A percentile compares a stretch with the other conserved stretches of the same genome.
phyloP scores from a whole-genome alignment of 1,284 basidiomycete species.

The Malassezia yamatoensis region DNA sequence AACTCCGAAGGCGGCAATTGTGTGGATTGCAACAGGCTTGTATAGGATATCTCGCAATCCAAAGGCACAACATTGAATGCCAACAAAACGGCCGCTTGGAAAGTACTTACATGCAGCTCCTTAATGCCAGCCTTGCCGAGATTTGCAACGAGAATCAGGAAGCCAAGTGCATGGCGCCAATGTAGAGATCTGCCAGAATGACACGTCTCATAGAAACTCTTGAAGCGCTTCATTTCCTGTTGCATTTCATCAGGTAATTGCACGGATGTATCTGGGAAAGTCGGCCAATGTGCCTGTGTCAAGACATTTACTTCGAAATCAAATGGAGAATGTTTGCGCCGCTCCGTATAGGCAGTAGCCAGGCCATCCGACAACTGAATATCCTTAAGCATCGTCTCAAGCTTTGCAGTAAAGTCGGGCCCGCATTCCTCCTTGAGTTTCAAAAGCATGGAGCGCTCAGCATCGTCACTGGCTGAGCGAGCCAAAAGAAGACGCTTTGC shows the following conservation, averaged over 20 bases:
- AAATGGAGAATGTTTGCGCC: conserved; percentile 21
- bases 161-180: conserved; percentile 46
- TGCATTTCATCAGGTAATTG: conserved; percentile 18
- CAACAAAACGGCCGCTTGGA: conserved; percentile 76
- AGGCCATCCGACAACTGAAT: conserved; percentile 63
- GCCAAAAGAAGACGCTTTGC: conserved; percentile 78
- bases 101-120: conserved; percentile 80
- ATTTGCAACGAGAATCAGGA: conserved; percentile 27
- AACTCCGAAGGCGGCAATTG: conserved; percentile 60
- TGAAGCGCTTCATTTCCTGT: conserved; percentile 22
- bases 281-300: conserved; percentile 56
- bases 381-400: conserved; percentile 83
- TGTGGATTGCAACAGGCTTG: conserved; percentile 61
- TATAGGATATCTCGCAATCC: conserved; percentile 56
- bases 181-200: conserved; percentile 38
- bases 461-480: conserved; percentile 78
- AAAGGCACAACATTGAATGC: conserved; percentile 62
- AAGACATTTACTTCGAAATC: conserved; percentile 54
- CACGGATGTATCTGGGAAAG: conserved; percentile 37
- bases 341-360: conserved; percentile 52
- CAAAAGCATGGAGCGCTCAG: conserved; percentile 77
- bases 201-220: conserved; percentile 35
- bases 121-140: conserved; percentile 58
- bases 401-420: conserved; percentile 68
- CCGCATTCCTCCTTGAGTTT: conserved; percentile 86